Conservation (phyloP, 352 stramenopile genomes). For the Bremia lactucae region DNA sequence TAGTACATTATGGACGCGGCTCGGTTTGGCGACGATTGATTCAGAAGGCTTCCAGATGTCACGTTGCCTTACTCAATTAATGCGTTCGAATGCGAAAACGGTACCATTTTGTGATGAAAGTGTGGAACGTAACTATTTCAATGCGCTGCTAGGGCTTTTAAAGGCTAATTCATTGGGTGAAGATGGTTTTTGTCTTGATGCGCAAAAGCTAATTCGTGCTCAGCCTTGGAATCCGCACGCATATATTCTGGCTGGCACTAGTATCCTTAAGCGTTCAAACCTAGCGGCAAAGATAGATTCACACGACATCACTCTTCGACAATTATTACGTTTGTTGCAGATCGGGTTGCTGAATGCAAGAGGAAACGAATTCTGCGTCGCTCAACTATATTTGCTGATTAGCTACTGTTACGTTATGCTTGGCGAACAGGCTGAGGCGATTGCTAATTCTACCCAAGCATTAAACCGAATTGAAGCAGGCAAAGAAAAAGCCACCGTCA, state of each 20-base stretch:
- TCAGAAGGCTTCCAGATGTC: conserved; percentile 20
- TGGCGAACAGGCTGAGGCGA: conserved; percentile 13
- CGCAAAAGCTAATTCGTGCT: conserved; percentile 51
- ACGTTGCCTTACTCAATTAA: conserved; percentile 18
- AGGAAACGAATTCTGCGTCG: conserved; percentile 8
- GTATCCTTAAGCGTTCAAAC: conserved; percentile 34
- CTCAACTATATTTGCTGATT: conserved; percentile 29
- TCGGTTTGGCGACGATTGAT: conserved; percentile 32
- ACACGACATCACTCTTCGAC: conserved; percentile 7
- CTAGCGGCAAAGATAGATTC: conserved; percentile 10
- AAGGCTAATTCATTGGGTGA: conserved; percentile 9
- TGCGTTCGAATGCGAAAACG: conserved; percentile 8
- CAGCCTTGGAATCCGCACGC: conserved; percentile 45
- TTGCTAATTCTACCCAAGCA: conserved; percentile 9
- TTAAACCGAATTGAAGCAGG: conserved; percentile 15
- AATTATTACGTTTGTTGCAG: conserved; percentile 28
- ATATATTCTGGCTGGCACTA: conserved; percentile 37
- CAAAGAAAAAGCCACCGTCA: conserved; percentile 1
- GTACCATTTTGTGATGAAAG: conserved; percentile 10
- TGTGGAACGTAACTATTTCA: conserved; percentile 19
- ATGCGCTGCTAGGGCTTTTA: conserved; percentile 27
- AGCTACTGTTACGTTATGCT: conserved; percentile 33
- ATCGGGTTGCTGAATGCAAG: conserved; percentile 24
- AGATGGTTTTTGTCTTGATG: conserved; percentile 15
- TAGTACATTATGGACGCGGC: conserved; percentile 12